These are phyloP conservation scores for Jaapia argillacea DNA, from an alignment of 768 basidiomycete species.

Conservation along the genomic window DNA sequence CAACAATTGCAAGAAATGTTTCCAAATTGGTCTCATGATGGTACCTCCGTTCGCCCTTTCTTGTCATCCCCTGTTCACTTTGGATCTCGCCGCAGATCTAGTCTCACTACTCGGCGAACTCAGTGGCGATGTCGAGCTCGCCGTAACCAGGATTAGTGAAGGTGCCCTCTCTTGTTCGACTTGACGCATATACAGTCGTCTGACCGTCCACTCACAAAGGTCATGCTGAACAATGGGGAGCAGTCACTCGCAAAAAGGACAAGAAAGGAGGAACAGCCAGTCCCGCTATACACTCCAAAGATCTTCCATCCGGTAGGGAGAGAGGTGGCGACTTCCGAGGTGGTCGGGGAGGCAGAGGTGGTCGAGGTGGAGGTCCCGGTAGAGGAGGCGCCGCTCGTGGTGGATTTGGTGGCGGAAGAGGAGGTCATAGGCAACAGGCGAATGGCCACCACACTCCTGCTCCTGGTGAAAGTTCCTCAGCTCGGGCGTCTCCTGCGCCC, in stretches of 20 bases:
- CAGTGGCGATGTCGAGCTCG: slow-evolving; percentile 57
- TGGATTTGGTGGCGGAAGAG: slow-evolving; percentile 34
- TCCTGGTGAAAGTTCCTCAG: too few species aligned
- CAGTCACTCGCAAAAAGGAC: slow-evolving; percentile 82
- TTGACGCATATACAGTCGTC: too few species aligned
- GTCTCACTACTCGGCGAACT: slow-evolving; percentile 58
- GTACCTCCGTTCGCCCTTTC: slow-evolving; percentile 20
- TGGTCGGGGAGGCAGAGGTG: slow-evolving; percentile 53
- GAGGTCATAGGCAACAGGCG: slow-evolving; percentile 28
- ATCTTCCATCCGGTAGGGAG: slow-evolving; percentile 34
- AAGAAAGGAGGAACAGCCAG: slow-evolving; percentile 46
- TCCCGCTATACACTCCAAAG: slow-evolving; percentile 36
- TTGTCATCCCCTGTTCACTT: slow-evolving; percentile 10
- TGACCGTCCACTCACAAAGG: slow-evolving; percentile 31
- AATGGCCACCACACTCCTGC: slow-evolving; percentile 28
- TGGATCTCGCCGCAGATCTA: slow-evolving; percentile 40
- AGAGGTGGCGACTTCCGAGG: slow-evolving; percentile 57
- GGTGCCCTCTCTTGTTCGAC: slow-evolving; percentile 40
- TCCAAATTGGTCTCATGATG: slow-evolving; percentile 60
- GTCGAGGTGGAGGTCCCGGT: slow-evolving; percentile 37
- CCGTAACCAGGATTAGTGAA: slow-evolving; percentile 67
- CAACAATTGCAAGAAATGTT: slow-evolving; percentile 63
- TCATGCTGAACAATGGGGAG: slow-evolving; percentile 70
- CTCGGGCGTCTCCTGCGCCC: slow-evolving; percentile 5
- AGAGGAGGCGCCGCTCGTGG: slow-evolving; percentile 30